A percentile compares a stretch with the other conserved stretches of the same genome.
phyloP scores from a whole-genome alignment of 163 green algal genomes.

The Scenedesmus sp. region DNA sequence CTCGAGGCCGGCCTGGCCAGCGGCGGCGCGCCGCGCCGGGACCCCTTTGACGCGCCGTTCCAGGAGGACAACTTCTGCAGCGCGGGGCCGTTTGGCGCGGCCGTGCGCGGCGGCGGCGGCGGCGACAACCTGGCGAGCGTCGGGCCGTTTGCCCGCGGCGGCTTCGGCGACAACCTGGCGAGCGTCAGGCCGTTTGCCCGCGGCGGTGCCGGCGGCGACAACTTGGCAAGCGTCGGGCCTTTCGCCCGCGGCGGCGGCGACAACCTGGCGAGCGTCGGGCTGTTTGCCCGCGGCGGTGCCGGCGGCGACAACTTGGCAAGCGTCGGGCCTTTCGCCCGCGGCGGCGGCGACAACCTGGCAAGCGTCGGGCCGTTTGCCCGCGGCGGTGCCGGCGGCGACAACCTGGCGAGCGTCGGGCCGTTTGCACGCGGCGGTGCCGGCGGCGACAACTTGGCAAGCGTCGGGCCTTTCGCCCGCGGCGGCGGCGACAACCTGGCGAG shows the following conservation, averaged over 20 bases:
- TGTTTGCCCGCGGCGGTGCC: background rate
- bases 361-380: background rate
- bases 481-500: too few species aligned
- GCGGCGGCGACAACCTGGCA: background rate
- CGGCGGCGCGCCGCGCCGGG: background rate
- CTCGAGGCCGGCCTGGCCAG: slow-evolving; percentile 14
- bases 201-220: background rate
- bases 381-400: background rate
- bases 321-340: too few species aligned
- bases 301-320: background rate
- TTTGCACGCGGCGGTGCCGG: too few species aligned
- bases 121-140: background rate
- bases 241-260: background rate
- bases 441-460: too few species aligned
- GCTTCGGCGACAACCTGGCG: background rate
- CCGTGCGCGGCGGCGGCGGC: background rate
- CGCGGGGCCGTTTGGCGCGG: background rate
- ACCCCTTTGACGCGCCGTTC: slow-evolving; percentile 7
- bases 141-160: background rate
- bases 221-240: background rate
- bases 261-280: background rate
- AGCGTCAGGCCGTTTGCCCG: too few species aligned
- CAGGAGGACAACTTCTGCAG: background rate
- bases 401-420: background rate
- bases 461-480: too few species aligned